These are phyloP conservation scores for Xerocomus potaroensis DNA, from an alignment of 768 basidiomycete genomes.

Conservation along the genomic window DNA sequence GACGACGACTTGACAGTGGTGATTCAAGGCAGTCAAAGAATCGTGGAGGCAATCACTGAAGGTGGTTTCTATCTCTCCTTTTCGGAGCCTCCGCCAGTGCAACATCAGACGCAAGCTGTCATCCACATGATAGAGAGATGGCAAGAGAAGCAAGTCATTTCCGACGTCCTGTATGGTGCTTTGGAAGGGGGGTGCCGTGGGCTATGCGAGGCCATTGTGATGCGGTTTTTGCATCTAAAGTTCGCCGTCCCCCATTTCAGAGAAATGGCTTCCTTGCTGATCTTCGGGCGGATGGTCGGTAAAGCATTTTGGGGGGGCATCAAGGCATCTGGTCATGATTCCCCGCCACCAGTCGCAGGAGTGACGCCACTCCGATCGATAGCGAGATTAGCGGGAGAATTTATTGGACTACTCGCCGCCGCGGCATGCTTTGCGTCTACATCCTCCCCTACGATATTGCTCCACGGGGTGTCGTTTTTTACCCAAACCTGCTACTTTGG, in stretches of 20 bases:
- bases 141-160: slow-evolving; percentile 8
- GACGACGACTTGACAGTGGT: slow-evolving; percentile 15
- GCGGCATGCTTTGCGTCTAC: slow-evolving; percentile 1
- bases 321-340: slow-evolving; percentile 5
- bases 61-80: slow-evolving; percentile 21
- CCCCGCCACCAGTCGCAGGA: background rate
- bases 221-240: slow-evolving; percentile 11
- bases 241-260: slow-evolving; percentile 5
- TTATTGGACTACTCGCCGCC: slow-evolving; percentile 7
- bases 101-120: background rate
- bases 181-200: slow-evolving; percentile 16
- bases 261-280: background rate
- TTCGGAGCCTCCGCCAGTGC: background rate
- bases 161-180: slow-evolving; percentile 5
- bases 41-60: slow-evolving; percentile 16
- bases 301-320: slow-evolving; percentile 12
- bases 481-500: slow-evolving; percentile 15
- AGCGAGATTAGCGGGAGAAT: slow-evolving; percentile 7
- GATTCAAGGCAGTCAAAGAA: slow-evolving; percentile 12
- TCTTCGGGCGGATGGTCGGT: slow-evolving; percentile 7
- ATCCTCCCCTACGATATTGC: slow-evolving; percentile 2
- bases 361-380: slow-evolving; percentile 7
- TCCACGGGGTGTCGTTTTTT: slow-evolving; percentile 10
- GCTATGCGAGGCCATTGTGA: slow-evolving; percentile 10
- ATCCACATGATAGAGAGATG: background rate